These are phyloP conservation scores for Dactylellina leptospora DNA, from an alignment of 2,329 filamentous ascomycete species.

Conservation along the genomic window DNA sequence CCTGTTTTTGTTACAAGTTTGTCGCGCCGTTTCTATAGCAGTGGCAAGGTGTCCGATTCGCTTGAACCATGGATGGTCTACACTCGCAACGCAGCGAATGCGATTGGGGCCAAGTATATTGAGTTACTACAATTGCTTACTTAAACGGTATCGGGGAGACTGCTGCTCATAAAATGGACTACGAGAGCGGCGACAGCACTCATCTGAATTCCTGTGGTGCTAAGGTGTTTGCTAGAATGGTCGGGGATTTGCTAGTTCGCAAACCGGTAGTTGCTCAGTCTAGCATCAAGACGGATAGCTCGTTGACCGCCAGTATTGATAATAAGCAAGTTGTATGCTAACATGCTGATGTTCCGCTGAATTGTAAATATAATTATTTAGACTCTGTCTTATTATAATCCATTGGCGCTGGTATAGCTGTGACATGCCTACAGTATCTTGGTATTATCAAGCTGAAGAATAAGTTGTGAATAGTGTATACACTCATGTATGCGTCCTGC, in stretches of 20 bases:
- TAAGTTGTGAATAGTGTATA: too few relatives aligned
- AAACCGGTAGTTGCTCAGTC: slow-evolving; percentile 24
- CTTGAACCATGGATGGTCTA: slow-evolving; percentile 34
- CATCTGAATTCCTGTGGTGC: slow-evolving; percentile 33
- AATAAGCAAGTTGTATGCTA: slow-evolving; percentile 25
- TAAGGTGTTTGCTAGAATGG: slow-evolving; percentile 22
- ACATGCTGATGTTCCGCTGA: too few relatives aligned
- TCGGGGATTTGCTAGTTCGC: slow-evolving; percentile 24
- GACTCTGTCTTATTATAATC: too few relatives aligned
- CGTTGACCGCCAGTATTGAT: slow-evolving; percentile 18
- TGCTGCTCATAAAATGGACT: slow-evolving; percentile 32
- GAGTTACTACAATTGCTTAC: slow-evolving; percentile 25
- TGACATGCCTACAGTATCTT: too few relatives aligned
- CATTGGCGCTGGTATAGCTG: too few relatives aligned
- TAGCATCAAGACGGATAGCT: slow-evolving; percentile 11
- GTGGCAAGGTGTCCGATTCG: slow-evolving; percentile 10
- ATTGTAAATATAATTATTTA: too few relatives aligned
- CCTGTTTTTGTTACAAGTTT: slow-evolving; percentile 17
- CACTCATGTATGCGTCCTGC: too few relatives aligned
- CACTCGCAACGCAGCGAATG: slow-evolving; percentile 15
- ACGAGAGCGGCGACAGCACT: slow-evolving; percentile 22
- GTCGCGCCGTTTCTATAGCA: slow-evolving; percentile 3
- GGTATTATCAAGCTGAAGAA: too few relatives aligned
- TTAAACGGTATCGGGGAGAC: slow-evolving; percentile 31
- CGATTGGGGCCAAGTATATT: slow-evolving; percentile 29